These are phyloP conservation scores for Thozetella sp. DNA, from an alignment of 495 filamentous ascomycete genomes.

Conservation along the genomic window DNA sequence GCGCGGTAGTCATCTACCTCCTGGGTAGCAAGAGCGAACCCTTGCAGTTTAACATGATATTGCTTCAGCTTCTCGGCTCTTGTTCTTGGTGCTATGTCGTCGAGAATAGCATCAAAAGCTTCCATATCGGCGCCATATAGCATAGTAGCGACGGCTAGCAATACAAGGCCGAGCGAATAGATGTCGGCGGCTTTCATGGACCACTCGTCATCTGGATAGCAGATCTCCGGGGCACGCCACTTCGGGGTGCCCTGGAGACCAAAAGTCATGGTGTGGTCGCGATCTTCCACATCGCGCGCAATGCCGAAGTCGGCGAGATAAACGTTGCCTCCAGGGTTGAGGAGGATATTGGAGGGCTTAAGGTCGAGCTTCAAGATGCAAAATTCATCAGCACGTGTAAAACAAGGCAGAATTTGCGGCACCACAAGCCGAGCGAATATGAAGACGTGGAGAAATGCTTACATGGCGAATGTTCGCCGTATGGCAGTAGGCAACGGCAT, in stretches of 20 bases:
- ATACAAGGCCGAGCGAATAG: constrained; percentile 35
- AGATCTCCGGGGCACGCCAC: constrained; percentile 37
- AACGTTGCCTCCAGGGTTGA: constrained; percentile 29
- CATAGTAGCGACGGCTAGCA: constrained; percentile 33
- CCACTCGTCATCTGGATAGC: constrained; percentile 25
- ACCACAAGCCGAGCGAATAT: not conserved
- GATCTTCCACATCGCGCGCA: constrained; percentile 32
- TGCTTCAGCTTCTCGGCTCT: constrained; percentile 24
- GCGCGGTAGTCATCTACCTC: constrained; percentile 27
- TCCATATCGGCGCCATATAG: constrained; percentile 24
- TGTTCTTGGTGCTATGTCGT: constrained; percentile 18
- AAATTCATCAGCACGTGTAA: too few relatives aligned
- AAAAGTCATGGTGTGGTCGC: constrained; percentile 32
- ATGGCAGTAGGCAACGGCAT: constrained; percentile 41
- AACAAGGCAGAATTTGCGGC: too few relatives aligned
- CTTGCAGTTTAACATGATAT: constrained; percentile 22
- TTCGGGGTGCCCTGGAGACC: constrained; percentile 30
- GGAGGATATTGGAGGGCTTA: constrained; percentile 43
- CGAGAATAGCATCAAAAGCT: constrained; percentile 35
- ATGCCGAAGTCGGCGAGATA: constrained; percentile 46
- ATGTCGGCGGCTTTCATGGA: constrained; percentile 35
- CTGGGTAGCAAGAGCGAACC: constrained; percentile 25
- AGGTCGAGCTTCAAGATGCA: constrained; percentile 25
- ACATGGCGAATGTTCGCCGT: constrained; percentile 34
- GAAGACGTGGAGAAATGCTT: not conserved